Base-by-base conservation (phyloP, 352 stramenopile species). In the Thalassiosira hispida region DNA sequence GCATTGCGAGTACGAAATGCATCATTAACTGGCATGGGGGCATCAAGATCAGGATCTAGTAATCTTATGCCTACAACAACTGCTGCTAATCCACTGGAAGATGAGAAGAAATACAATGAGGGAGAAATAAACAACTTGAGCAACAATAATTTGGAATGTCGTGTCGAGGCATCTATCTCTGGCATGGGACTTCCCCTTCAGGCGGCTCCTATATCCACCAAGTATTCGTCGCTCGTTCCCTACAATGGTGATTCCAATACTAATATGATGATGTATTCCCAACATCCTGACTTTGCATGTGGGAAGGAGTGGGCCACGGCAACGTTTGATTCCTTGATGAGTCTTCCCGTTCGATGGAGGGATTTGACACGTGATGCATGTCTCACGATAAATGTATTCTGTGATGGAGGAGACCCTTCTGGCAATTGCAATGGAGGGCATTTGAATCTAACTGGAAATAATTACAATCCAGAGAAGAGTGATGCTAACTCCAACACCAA, bases 341-440 rank as follows among this genome's bases (percentile, higher is more conserved):
- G 70, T 46, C 69, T 93, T 64, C 85, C 88, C 0, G 61, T 92
- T 9, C 73, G 88, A 77, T 93, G 83, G 85, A 81, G 88, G 69
- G 88, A 93, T 87, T 76, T 93, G 40, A 84, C 88, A 23, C 65
- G 88, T 5, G 88, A 93, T 77, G 77, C 85, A 2, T 89, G 83
- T 56, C 38, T 93, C 0, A 42, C 77, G 22, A 79, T 92, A 11
- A 79, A 91, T 71, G 69, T 92, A n/a, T 73, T 77, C 46, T 75
- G 76, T 53, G 77, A 77, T 67, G 42, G 35, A 11, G n/a, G 53
- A 35, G 23, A n/a, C n/a, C 14, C 7, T 31, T 38, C 31, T 8
- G 31, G 8, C 31, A 52, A 53, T 52, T n/a, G 25, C 11, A 29
- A 33, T 44, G 35, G 38, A 33, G 33, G n/a, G n/a, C 6, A 42